Evolutionary conservation across 2,329 filamentous ascomycete species (phyloP).

Genomic region (Beauveria medogensis): DNA sequence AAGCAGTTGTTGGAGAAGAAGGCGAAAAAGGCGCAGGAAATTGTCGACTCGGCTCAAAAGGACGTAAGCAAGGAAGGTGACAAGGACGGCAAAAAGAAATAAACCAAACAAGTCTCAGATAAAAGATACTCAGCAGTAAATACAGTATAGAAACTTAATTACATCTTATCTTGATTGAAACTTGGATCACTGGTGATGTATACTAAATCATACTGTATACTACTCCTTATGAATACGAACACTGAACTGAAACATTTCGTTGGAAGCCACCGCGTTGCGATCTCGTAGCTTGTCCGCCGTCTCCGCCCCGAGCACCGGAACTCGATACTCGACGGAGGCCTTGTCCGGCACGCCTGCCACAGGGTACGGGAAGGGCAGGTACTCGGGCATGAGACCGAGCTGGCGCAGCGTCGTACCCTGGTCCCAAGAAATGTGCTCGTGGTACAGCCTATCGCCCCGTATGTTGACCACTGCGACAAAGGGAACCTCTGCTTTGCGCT

Average conservation of each 20-base stretch:
- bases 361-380: slow-evolving; percentile 4
- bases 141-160: neutral
- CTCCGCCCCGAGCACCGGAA: slow-evolving; percentile 25
- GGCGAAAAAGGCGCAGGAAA: slow-evolving; percentile 47
- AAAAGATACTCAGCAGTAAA: neutral
- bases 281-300: slow-evolving; percentile 25
- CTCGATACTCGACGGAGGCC: slow-evolving; percentile 20
- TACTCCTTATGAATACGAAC: neutral
- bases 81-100: neutral
- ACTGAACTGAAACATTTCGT: slow-evolving; percentile 22
- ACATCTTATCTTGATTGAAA: too few relatives aligned
- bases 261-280: slow-evolving; percentile 22
- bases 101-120: neutral
- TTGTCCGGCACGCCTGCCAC: neutral
- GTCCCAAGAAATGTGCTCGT: slow-evolving; percentile 62
- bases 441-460: slow-evolving; percentile 52
- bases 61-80: slow-evolving; percentile 27
- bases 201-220: too few relatives aligned
- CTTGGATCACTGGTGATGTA: too few relatives aligned
- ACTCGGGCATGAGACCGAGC: slow-evolving; percentile 36
- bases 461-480: slow-evolving; percentile 55
- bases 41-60: slow-evolving; percentile 47
- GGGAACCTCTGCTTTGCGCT: slow-evolving; percentile 43
- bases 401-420: slow-evolving; percentile 53
- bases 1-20: slow-evolving; percentile 56